These are phyloP conservation scores for Trypanosoma mega DNA, from an alignment of 208 protist genomes.

Conservation along the genomic window DNA sequence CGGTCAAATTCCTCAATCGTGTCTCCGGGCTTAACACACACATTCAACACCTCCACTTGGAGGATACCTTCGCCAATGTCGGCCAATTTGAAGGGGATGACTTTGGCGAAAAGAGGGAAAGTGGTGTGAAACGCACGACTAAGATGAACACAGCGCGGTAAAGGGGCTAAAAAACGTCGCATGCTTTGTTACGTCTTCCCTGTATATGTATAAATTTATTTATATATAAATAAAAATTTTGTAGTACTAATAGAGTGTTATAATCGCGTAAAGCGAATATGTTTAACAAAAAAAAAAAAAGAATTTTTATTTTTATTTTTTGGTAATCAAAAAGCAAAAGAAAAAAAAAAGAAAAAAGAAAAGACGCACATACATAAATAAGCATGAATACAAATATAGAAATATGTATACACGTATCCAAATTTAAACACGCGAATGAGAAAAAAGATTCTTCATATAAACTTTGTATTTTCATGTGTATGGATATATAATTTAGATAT, in stretches of 20 bases:
- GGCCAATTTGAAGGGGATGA: conserved; percentile 84
- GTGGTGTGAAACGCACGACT: conserved; percentile 12
- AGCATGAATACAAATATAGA: no score
- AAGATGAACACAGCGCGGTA: background rate
- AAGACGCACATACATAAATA: no score
- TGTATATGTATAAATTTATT: conserved; percentile 11
- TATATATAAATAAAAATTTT: no score
- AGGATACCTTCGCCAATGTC: conserved; percentile 97
- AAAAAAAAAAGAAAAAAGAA: no score
- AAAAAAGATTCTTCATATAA: background rate
- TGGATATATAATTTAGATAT: no score
- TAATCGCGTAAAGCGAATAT: no score
- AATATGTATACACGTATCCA: no score
- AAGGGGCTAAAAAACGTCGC: background rate
- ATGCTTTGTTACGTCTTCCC: background rate
- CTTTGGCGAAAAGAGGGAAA: conserved; percentile 11
- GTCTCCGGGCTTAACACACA: conserved; percentile 91
- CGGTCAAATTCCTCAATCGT: conserved; percentile 91
- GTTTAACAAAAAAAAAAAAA: no score
- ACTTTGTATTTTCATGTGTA: no score
- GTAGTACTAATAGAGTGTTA: no score
- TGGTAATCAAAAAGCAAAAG: no score
- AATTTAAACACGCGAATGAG: background rate
- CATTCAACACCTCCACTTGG: conserved; percentile 93
- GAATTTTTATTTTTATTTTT: no score